Conservation (phyloP, 345 rosid species). For the Carallia pectinifolia region DNA sequence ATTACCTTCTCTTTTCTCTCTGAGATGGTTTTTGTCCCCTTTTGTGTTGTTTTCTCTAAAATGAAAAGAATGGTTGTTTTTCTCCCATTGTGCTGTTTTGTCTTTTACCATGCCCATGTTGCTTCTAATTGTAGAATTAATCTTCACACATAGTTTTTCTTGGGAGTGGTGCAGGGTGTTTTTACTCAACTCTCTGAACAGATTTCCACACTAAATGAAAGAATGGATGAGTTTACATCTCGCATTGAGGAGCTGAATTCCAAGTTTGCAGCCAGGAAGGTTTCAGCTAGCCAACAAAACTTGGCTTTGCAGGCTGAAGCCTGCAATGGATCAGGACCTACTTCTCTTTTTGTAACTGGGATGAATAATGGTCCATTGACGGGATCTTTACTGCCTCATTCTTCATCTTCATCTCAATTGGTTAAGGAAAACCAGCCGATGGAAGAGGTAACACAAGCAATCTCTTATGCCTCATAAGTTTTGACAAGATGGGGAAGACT, state of each 20-base stretch:
- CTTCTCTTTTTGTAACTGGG: slow-evolving; percentile 53
- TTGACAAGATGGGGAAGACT: background rate
- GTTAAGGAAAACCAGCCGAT: slow-evolving; percentile 72
- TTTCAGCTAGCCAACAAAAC: slow-evolving; percentile 75
- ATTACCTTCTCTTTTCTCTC: background rate
- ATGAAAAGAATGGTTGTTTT: background rate
- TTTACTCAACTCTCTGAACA: slow-evolving; percentile 90
- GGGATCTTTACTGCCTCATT: slow-evolving; percentile 55
- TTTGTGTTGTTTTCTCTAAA: background rate
- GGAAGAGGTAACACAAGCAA: slow-evolving; percentile 72
- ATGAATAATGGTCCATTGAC: slow-evolving; percentile 55
- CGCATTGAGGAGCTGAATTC: slow-evolving; percentile 83
- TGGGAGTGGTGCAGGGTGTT: slow-evolving; percentile 53
- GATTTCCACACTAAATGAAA: slow-evolving; percentile 89
- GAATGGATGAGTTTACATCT: slow-evolving; percentile 91
- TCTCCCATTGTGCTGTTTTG: background rate
- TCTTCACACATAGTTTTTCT: slow-evolving; percentile 9
- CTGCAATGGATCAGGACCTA: slow-evolving; percentile 71
- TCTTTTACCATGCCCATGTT: background rate
- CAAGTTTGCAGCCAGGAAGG: slow-evolving; percentile 54
- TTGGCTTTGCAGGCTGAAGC: slow-evolving; percentile 68
- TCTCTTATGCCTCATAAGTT: background rate
- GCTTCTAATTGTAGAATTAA: background rate
- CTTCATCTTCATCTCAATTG: slow-evolving; percentile 83
- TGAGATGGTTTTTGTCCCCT: background rate